Percentiles rank a stretch among this genome's conserved stretches.
Evolutionary conservation across 371 early-diverging fungal species (phyloP).

Genomic region (Dichotomocladium elegans): DNA sequence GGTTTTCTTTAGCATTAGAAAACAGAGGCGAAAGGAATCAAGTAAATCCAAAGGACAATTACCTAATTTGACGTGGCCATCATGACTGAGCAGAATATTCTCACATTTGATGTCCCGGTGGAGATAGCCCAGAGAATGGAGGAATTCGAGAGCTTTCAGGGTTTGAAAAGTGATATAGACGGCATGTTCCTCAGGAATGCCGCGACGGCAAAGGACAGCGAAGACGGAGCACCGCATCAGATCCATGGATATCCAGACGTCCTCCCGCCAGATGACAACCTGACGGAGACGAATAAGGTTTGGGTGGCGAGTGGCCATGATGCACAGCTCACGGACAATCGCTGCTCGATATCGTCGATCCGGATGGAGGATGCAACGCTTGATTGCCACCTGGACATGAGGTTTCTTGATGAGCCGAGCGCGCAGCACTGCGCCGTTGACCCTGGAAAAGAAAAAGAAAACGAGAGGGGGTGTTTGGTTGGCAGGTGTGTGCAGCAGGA

Average conservation of each 20-base stretch:
- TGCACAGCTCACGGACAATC: conserved; percentile 37
- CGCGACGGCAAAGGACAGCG: conserved; percentile 43
- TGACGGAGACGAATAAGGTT: conserved; percentile 40
- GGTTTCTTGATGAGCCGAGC: conserved; percentile 30
- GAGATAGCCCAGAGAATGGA: conserved; percentile 92
- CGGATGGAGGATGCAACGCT: conserved; percentile 39
- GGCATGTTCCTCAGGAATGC: conserved; percentile 40
- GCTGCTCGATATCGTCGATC: conserved; percentile 44
- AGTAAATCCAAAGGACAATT: conserved; percentile 47
- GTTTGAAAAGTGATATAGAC: conserved; percentile 36
- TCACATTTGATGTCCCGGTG: conserved; percentile 97
- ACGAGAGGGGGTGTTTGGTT: not conserved
- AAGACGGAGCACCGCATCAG: conserved; percentile 48
- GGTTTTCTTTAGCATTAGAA: not conserved
- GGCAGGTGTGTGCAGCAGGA: not conserved
- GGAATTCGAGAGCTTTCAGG: conserved; percentile 76
- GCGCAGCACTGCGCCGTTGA: conserved; percentile 45
- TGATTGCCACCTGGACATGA: conserved; percentile 37
- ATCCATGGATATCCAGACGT: conserved; percentile 50
- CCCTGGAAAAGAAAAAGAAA: conserved; percentile 19
- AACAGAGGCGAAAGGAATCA: not conserved
- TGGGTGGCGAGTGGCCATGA: conserved; percentile 39
- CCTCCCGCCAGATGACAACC: conserved; percentile 35
- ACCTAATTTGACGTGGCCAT: conserved; percentile 94
- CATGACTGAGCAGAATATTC: conserved; percentile 89